Evolutionary conservation across 1,139 yeast species (phyloP).

Genomic region (Suhomyces ambrosiae): DNA sequence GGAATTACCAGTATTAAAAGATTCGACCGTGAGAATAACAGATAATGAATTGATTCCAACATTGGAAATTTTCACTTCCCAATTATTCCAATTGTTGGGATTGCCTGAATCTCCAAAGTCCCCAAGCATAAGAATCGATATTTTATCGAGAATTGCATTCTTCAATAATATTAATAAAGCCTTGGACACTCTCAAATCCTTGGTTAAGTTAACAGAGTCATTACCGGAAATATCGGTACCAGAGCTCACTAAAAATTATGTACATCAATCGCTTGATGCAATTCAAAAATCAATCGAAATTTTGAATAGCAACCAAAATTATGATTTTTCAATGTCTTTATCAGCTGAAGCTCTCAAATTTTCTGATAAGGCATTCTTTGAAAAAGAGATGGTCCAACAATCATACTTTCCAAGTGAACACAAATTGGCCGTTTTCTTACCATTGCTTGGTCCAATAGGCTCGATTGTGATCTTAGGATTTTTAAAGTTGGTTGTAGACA

Average conservation of each 20-base stretch:
- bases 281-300: conserved; percentile 36
- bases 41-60: conserved; percentile 55
- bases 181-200: conserved; percentile 64
- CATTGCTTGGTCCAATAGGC: conserved; percentile 80
- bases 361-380: conserved; percentile 84
- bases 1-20: conserved; percentile 30
- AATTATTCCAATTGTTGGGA: conserved; percentile 73
- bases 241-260: conserved; percentile 53
- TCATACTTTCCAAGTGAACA: conserved; percentile 94
- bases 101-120: conserved; percentile 57
- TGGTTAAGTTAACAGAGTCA: conserved; percentile 65
- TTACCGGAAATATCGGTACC: conserved; percentile 86
- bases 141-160: conserved; percentile 59
- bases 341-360: conserved; percentile 58
- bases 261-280: conserved; percentile 39
- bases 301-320: conserved; percentile 29
- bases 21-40: conserved; percentile 28
- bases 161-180: conserved; percentile 54
- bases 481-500: conserved; percentile 33
- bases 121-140: conserved; percentile 64
- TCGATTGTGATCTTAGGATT: conserved; percentile 69
- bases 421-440: conserved; percentile 88
- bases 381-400: conserved; percentile 92
- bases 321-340: conserved; percentile 49
- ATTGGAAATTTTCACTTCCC: conserved; percentile 72